Evolutionary conservation across 768 basidiomycete genomes (phyloP).

Genomic region (Psilocybe cubensis): DNA sequence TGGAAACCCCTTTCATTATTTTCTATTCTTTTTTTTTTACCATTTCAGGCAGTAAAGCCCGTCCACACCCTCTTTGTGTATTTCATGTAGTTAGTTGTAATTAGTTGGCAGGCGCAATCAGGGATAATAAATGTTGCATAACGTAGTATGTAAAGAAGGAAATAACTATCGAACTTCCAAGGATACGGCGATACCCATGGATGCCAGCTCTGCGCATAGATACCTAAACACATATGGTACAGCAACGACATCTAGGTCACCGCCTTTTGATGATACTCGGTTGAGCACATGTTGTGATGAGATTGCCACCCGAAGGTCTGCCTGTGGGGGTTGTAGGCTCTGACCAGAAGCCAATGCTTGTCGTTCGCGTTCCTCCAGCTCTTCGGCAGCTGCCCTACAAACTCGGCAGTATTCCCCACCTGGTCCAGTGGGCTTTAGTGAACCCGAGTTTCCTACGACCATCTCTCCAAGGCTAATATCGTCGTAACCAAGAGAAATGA

Average conservation of each 20-base stretch:
- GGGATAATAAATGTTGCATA: conserved; percentile 5
- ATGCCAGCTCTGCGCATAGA: conserved; percentile 94
- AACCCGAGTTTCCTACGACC: conserved; percentile 50
- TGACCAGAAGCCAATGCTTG: conserved; percentile 62
- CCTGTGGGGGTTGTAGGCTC: conserved; percentile 42
- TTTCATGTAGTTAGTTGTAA: conserved; percentile 16
- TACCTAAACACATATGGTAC: conserved; percentile 95
- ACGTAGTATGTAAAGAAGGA: conserved; percentile 5
- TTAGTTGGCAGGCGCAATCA: conserved; percentile 7
- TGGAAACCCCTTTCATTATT: conserved; percentile 1
- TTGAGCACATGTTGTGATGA: conserved; percentile 70
- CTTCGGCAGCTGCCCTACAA: conserved; percentile 77
- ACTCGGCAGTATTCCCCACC: conserved; percentile 94
- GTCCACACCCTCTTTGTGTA: conserved; percentile 11
- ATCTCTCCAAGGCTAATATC: conserved; percentile 76
- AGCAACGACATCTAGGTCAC: conserved; percentile 92
- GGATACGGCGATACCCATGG: conserved; percentile 95
- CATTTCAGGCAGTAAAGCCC: conserved; percentile 8
- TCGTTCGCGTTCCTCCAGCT: conserved; percentile 64
- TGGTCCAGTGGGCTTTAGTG: conserved; percentile 65
- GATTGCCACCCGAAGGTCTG: conserved; percentile 67
- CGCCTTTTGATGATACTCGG: conserved; percentile 61
- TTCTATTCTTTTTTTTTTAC: neutral
- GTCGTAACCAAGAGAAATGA: conserved; percentile 96
- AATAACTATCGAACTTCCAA: conserved; percentile 64